Evolutionary conservation across 148 eudicot species (phyloP), one percentile per base, ranked within the genome.

Genomic region (Vaccinium macrocarpon): DNA sequence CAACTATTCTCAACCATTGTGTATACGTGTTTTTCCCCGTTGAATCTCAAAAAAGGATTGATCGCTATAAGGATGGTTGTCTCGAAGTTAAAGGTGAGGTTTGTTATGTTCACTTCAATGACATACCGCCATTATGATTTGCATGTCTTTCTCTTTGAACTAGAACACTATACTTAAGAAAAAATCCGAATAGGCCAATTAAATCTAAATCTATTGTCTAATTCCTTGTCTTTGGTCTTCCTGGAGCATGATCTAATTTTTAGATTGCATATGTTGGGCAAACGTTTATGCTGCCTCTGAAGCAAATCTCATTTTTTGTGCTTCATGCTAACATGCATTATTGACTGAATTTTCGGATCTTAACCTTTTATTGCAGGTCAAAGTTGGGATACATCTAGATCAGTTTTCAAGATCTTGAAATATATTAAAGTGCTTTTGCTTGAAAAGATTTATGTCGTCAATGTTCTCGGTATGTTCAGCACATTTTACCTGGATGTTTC

Each of bases 401-500:
- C 92, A 79, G 56, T 48, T 91, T 35, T 83, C 81, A 82, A 87
- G 91, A 85, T 92, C 87, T 74, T 81, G 74, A 86, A 87, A 86
- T 97, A 94, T 86, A 87, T 94, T 91, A 94, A 94, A 87, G 88
- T 81, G 84, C 95, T 95, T 86, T 90, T 91, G 85, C 52, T 79
- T 38, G 93, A 95, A 12, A 94, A 88, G 86, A 91, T 94, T 83
- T 95, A 86, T 84, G 93, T 90, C 72, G 91, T 94, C 81, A 96
- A 96, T 86, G 93, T 94, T 90, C 87, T 96, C 89, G 99, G 99
- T 96, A 96, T 81, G 57, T 82, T 78, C 83, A 71, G 75, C 84
- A 66, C 70, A 38, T 78, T 62, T 84, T 59, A 21, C 48, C 13
- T 81, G 42, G 61, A 49, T 14, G 71, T 77, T 61, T 82, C 42